These are phyloP conservation scores for Orychophragmus violaceus DNA, from an alignment of 345 rosid genomes.

Conservation along the genomic window DNA sequence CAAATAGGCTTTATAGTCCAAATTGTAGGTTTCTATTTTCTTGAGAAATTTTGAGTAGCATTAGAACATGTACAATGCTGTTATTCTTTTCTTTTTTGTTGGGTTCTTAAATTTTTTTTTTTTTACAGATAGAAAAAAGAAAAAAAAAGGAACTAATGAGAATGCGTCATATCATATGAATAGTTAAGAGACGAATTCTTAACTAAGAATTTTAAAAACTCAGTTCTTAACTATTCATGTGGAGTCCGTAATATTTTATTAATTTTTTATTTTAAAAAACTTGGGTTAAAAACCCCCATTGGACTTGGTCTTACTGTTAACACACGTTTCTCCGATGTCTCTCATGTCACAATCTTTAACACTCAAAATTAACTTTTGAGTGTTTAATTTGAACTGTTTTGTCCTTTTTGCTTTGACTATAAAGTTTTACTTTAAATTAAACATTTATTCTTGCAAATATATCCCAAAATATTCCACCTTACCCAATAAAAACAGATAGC, in stretches of 20 bases:
- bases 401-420: slow-evolving; percentile 15
- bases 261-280: no score
- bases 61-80: no score
- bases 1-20: slow-evolving; percentile 10
- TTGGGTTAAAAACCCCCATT: no score
- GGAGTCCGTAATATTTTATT: no score
- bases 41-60: slow-evolving; percentile 3
- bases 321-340: slow-evolving; percentile 25
- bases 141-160: no score
- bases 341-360: slow-evolving; percentile 23
- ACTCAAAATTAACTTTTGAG: slow-evolving; percentile 18
- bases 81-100: no score
- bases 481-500: background rate
- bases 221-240: background rate
- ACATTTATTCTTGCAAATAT: slow-evolving; percentile 3
- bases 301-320: slow-evolving; percentile 2
- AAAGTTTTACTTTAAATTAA: slow-evolving; percentile 5
- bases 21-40: slow-evolving; percentile 28
- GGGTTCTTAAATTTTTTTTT: slow-evolving; percentile 24
- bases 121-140: no score
- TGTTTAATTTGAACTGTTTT: slow-evolving; percentile 15
- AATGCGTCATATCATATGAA: no score
- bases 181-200: no score
- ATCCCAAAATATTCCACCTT: background rate
- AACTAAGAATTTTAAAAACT: no score